A percentile compares a stretch with the other conserved stretches of the same genome.
Evolutionary conservation across 495 filamentous ascomycete genomes (phyloP).

Genomic region (Penicillium argentinense): DNA sequence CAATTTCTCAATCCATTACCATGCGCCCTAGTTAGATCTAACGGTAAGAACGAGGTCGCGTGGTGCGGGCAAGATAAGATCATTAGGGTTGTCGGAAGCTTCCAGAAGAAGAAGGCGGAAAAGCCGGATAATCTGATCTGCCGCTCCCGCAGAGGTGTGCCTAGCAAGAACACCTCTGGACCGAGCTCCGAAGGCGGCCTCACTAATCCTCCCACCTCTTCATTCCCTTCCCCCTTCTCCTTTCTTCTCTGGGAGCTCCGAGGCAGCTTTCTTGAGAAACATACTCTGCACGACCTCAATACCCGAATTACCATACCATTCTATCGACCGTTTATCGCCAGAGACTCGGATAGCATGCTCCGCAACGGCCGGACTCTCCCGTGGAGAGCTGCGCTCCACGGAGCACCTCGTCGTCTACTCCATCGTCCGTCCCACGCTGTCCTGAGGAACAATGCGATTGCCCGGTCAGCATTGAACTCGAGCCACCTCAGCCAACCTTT

Average conservation of each 20-base stretch:
- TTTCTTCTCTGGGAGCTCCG: conserved; percentile 18
- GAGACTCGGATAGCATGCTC: conserved; percentile 48
- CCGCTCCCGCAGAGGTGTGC: conserved; percentile 22
- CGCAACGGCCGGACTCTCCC: conserved; percentile 54
- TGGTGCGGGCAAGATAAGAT: conserved; percentile 1
- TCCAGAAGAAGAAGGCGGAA: background rate
- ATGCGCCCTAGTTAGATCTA: too few relatives aligned
- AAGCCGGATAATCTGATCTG: background rate
- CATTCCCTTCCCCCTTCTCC: conserved; percentile 11
- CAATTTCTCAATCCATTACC: too few relatives aligned
- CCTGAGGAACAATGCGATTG: conserved; percentile 40
- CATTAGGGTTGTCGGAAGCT: conserved; percentile 7
- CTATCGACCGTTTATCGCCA: conserved; percentile 1
- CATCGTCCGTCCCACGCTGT: conserved; percentile 33
- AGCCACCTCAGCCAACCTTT: conserved; percentile 29
- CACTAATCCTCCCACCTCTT: conserved; percentile 5
- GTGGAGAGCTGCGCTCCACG: conserved; percentile 56
- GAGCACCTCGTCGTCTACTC: conserved; percentile 40
- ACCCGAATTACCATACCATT: background rate
- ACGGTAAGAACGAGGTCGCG: too few relatives aligned
- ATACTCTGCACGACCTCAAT: conserved; percentile 8
- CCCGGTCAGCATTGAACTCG: conserved; percentile 32
- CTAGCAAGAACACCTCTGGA: background rate
- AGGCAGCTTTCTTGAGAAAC: conserved; percentile 12
- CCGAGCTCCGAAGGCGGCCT: conserved; percentile 25